These are phyloP conservation scores for Fusarium protoensiforme DNA, from an alignment of 2,329 filamentous ascomycete genomes.

Conservation along the genomic window DNA sequence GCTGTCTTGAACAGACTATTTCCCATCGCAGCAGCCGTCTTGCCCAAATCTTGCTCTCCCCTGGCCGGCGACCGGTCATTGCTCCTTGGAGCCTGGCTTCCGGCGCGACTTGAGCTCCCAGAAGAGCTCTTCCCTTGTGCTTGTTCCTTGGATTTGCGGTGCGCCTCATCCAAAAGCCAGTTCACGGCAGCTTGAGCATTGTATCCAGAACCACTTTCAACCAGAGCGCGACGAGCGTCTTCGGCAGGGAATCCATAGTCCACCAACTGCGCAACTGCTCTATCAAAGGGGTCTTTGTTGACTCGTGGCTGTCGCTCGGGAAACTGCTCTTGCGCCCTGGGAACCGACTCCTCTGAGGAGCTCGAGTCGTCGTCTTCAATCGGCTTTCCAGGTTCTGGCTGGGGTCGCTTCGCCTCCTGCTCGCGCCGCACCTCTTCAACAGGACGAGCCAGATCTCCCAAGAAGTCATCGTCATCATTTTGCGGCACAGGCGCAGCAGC, in stretches of 20 bases:
- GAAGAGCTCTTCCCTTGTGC: conserved; percentile 63
- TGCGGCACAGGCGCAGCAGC: conserved; percentile 42
- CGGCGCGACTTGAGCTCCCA: conserved; percentile 48
- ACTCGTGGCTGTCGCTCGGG: conserved; percentile 37
- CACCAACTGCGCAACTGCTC: conserved; percentile 86
- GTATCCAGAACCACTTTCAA: conserved; percentile 80
- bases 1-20: conserved; percentile 91
- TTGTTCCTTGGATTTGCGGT: conserved; percentile 83
- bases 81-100: conserved; percentile 42
- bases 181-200: conserved; percentile 90
- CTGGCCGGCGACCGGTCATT: conserved; percentile 67
- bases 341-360: conserved; percentile 56
- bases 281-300: conserved; percentile 67
- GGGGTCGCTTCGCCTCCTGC: conserved; percentile 52
- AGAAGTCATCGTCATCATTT: conserved; percentile 70
- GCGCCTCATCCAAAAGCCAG: conserved; percentile 91
- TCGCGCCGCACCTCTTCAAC: conserved; percentile 71
- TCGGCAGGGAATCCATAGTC: conserved; percentile 95
- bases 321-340: conserved; percentile 32
- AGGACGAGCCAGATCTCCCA: conserved; percentile 72
- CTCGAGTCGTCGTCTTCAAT: conserved; percentile 63
- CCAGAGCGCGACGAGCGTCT: conserved; percentile 82
- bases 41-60: conserved; percentile 78
- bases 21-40: conserved; percentile 84
- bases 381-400: conserved; percentile 64